Evolutionary conservation across 176 grass and related monocot genomes (phyloP).

Genomic region (Poa pratensis): DNA sequence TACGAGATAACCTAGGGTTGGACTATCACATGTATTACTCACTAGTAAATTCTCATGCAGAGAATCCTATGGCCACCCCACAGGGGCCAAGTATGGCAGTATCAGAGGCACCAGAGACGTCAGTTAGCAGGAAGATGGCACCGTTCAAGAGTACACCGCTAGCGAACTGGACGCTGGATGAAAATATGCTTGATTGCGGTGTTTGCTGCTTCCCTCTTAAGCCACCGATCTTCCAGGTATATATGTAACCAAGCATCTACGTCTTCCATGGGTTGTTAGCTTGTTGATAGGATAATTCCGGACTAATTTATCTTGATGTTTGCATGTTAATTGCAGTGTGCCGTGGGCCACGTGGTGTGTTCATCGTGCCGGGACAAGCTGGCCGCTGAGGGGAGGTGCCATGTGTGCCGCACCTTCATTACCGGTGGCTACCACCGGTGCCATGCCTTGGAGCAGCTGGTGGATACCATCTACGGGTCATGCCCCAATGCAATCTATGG

Average conservation of each 20-base stretch:
- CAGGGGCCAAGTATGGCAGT: no score
- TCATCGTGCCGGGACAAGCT: constrained; percentile 23
- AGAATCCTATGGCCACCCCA: no score
- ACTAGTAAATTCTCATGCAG: no score
- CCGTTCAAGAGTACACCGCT: no score
- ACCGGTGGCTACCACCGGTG: background rate
- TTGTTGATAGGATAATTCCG: background rate
- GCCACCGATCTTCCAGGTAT: constrained; percentile 20
- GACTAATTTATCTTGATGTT: background rate
- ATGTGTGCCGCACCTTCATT: background rate
- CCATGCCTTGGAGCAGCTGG: background rate
- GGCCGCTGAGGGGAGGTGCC: background rate
- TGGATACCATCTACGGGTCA: background rate
- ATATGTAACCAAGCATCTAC: background rate
- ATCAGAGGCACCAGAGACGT: no score
- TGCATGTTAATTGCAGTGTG: constrained; percentile 7
- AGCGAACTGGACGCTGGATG: background rate
- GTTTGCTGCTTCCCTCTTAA: background rate
- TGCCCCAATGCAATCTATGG: constrained; percentile 6
- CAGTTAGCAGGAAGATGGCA: no score
- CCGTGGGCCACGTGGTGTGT: constrained; percentile 23
- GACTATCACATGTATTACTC: no score
- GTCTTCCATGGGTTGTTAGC: background rate
- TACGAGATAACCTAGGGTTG: no score
- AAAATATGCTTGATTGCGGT: background rate